phyloP scores from a whole-genome alignment of 345 rosid species.

The Carallia brachiata region DNA sequence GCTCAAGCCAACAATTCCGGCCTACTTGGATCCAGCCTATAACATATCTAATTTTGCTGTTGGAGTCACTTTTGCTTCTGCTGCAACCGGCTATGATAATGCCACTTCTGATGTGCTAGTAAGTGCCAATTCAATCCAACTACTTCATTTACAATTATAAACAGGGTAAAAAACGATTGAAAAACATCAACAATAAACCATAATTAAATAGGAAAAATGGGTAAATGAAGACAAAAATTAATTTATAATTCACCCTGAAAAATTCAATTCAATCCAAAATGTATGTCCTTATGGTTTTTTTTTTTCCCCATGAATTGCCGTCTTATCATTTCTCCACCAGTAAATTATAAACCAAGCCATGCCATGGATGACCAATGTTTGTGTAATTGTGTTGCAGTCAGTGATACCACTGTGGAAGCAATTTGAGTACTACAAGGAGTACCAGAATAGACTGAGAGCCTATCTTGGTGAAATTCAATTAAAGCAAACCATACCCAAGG shows the following conservation, averaged over 20 bases:
- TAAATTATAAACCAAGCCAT: too few relatives aligned
- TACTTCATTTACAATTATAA: too few relatives aligned
- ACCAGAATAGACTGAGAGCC: slow-evolving; percentile 40
- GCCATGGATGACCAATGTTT: too few relatives aligned
- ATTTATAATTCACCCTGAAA: too few relatives aligned
- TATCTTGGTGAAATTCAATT: slow-evolving; percentile 43
- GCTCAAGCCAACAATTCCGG: slow-evolving; percentile 23
- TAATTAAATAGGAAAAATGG: too few relatives aligned
- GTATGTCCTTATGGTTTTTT: too few relatives aligned
- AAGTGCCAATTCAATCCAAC: not conserved
- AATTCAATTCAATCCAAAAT: too few relatives aligned
- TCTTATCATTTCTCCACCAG: too few relatives aligned
- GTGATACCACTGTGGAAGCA: slow-evolving; percentile 67
- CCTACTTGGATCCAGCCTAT: slow-evolving; percentile 29
- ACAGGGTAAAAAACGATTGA: too few relatives aligned
- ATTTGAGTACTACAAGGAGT: slow-evolving; percentile 48
- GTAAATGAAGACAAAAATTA: too few relatives aligned
- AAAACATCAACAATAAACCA: too few relatives aligned
- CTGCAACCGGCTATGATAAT: slow-evolving; percentile 31
- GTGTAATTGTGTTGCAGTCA: slow-evolving; percentile 33
- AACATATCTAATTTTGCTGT: slow-evolving; percentile 22
- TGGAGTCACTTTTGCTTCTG: slow-evolving; percentile 33
- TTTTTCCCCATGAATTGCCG: too few relatives aligned
- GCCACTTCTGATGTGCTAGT: slow-evolving; percentile 29
- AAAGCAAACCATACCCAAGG: slow-evolving; percentile 24